Conservation (phyloP, 1,284 basidiomycete species). For the Papiliotrema flavescens region DNA sequence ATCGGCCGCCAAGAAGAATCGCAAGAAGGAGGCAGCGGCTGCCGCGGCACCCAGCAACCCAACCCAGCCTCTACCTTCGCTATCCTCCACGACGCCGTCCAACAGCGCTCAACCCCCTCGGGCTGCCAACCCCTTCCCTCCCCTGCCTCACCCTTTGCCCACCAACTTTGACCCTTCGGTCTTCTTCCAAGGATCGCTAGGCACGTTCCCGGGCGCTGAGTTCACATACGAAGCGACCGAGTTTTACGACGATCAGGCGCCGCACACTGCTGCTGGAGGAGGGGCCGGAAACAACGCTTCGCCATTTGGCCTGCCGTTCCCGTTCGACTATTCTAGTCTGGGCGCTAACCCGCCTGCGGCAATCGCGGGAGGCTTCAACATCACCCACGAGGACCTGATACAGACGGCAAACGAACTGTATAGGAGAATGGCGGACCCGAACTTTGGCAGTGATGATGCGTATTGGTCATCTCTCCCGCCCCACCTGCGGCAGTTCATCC, state of each 20-base stretch:
- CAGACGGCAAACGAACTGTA: constrained; percentile 50
- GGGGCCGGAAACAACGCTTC: constrained; percentile 14
- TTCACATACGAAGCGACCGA: constrained; percentile 26
- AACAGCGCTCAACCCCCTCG: background rate
- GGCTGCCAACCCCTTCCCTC: background rate
- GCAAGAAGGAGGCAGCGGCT: constrained; percentile 39
- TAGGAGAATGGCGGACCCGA: constrained; percentile 48
- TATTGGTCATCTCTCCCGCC: constrained; percentile 59
- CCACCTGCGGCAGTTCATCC: constrained; percentile 57
- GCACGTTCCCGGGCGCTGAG: constrained; percentile 9
- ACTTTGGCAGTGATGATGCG: constrained; percentile 54
- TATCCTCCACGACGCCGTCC: background rate
- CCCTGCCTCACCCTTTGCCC: constrained; percentile 17
- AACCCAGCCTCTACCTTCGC: background rate
- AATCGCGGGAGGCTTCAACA: constrained; percentile 36
- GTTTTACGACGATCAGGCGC: constrained; percentile 30
- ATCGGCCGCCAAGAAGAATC: constrained; percentile 44
- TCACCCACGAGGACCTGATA: constrained; percentile 49
- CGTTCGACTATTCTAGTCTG: constrained; percentile 26
- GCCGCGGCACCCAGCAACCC: background rate
- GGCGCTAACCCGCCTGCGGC: constrained; percentile 8
- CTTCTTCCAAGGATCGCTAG: background rate
- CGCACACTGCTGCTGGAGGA: constrained; percentile 1
- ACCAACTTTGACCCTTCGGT: background rate
- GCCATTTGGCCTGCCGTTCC: constrained; percentile 23